Base-by-base conservation (phyloP, 768 basidiomycete genomes). In the Termitomyces sp. region DNA sequence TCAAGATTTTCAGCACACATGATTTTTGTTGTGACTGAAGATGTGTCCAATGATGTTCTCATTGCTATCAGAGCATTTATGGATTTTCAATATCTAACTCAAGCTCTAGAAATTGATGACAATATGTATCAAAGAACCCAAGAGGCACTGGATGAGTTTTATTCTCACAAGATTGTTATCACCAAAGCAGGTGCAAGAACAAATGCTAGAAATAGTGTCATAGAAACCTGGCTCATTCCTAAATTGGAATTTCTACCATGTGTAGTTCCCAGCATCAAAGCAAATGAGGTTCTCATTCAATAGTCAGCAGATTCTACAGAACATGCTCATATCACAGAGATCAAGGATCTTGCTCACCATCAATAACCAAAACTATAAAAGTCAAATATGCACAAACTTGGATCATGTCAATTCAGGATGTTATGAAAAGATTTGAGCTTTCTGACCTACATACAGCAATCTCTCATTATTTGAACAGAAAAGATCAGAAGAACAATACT, bases 181-280 rank as follows among this genome's bases (percentile, higher is more conserved):
- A 60, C 74, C 17, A 60, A 62, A 1, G 63, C 65, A 3, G 66
- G 69, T 12, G 69, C 69, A 27, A 55, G 66, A 19, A 19, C 42
- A n/a, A 71, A 7, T 29, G 3, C 29, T 29, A 72, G 19, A 64
- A 65, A 40, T 58, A 46, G 12, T 54, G 65, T 65, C 1, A 69
- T 75, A 21, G 35, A 71, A 7, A 77, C 52, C 80, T 70, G 63
- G 49, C 70, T 4, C 17, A 79, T 80, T 41, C 76, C 73, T 1
- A 81, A 81, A 59, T 69, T 77, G 9, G 73, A 76, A 51, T 60
- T 74, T 12, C 58, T 76, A 23, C 73, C 74, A n/a, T 71, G 67
- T 38, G 66, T 77, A 5, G 42, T 57, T 3, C 19, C 51, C 0
- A 73, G 65, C 51, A 72, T 72, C 17, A 45, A 49, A 3, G 37